phyloP scores from a whole-genome alignment of 345 rosid species.

The Murraya paniculata region DNA sequence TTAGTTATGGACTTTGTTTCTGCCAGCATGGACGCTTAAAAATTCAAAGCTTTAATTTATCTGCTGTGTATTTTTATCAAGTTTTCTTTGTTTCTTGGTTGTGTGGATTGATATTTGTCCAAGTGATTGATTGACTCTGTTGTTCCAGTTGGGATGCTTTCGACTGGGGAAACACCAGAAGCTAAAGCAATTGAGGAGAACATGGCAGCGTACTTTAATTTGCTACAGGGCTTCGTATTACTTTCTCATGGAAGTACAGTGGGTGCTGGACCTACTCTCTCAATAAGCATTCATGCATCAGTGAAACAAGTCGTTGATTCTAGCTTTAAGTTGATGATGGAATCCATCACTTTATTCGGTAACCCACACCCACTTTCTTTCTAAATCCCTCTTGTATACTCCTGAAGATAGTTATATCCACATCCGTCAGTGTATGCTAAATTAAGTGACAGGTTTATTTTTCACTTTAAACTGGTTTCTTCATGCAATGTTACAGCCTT shows the following conservation, averaged over 20 bases:
- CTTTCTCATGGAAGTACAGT: slow-evolving; percentile 74
- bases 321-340: slow-evolving; percentile 82
- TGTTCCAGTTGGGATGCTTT: slow-evolving; percentile 80
- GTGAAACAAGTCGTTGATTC: slow-evolving; percentile 74
- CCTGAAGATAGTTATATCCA: not conserved
- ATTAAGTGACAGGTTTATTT: not conserved
- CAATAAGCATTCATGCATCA: slow-evolving; percentile 50
- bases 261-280: slow-evolving; percentile 89
- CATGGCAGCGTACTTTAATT: slow-evolving; percentile 63
- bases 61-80: not conserved
- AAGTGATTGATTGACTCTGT: slow-evolving; percentile 6
- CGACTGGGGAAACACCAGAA: slow-evolving; percentile 71
- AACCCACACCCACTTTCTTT: slow-evolving; percentile 7
- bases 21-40: not conserved
- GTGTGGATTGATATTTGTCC: not conserved
- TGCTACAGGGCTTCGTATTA: slow-evolving; percentile 78
- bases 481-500: not conserved
- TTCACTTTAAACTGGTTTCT: not conserved
- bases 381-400: not conserved
- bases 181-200: slow-evolving; percentile 68
- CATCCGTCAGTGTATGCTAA: not conserved
- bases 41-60: not conserved
- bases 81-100: not conserved
- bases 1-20: not conserved
- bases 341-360: slow-evolving; percentile 65